Evolutionary conservation across 2,329 filamentous ascomycete genomes (phyloP), one percentile per base, ranked within the genome.

Genomic region (Calonectria pteridis): DNA sequence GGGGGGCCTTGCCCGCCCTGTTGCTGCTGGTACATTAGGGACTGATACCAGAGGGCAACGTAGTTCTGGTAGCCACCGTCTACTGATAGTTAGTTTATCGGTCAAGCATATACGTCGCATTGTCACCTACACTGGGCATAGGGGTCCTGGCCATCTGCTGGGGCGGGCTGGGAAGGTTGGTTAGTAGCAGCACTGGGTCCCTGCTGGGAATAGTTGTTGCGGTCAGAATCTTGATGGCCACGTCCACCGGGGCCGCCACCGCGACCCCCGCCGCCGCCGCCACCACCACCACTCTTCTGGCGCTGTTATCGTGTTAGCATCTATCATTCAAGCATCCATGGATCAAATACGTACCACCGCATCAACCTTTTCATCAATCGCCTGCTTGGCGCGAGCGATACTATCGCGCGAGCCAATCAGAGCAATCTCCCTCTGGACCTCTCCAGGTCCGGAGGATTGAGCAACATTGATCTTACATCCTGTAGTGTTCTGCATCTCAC

Each of bases 401-500:
- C 94, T 92, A 79, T 95, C 93, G 55, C 91, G 91, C 46, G 90
- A 91, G 75, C 95, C 96, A 76, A 97, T 93, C 55, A 98, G 89
- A 58, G 94, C 94, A 81, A 98, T 98, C 84, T 97, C 94, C 81
- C 95, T 93, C 83, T 97, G 93, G 72, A 92, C 90, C 82, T 98
- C 95, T 77, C 91, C 90, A 64, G 94, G 93, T 20, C 94, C 94
- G 43, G 92, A 93, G 10, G 95, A 93, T 80, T 94, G 94, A 37
- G 94, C 94, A 31, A 98, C 95, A 80, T 98, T 98, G 88, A 98
- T 98, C 87, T 98, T 98, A 89, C 96, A 98, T 58, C 94, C 94
- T 6, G 95, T 97, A 37, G 88, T 90, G 81, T 92, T 93, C 84
- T 98, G 95, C 93, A 98, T 97, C 78, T 98, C 95, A 77, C 96